A percentile compares a stretch with the other conserved stretches of the same genome.
These are phyloP conservation scores for Jimgerdemannia flammicorona DNA, from an alignment of 192 early-diverging fungal species.

Conservation along the genomic window DNA sequence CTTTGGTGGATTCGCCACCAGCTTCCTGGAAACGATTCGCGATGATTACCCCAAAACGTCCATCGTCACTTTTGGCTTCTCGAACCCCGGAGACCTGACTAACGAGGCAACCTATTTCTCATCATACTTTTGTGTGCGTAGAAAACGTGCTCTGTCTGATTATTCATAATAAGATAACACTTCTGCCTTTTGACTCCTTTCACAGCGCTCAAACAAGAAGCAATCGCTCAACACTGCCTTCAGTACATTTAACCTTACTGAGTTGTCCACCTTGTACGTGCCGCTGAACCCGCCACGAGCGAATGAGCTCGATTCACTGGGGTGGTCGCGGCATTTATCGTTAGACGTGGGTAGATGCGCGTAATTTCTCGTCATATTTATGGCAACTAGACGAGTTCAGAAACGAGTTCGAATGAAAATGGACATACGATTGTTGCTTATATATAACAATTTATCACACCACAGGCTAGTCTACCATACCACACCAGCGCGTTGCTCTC, in stretches of 20 bases:
- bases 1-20: conserved; percentile 65
- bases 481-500: conserved; percentile 54
- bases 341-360: conserved; percentile 28
- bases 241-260: conserved; percentile 29
- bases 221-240: conserved; percentile 35
- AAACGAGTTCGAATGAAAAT: no score
- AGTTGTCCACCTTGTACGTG: conserved; percentile 47
- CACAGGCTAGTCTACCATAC: conserved; percentile 33
- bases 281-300: conserved; percentile 37
- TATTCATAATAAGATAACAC: no score
- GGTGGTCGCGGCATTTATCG: conserved; percentile 28
- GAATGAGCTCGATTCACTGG: conserved; percentile 6
- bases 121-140: background rate
- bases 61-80: conserved; percentile 26
- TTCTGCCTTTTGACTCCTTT: background rate
- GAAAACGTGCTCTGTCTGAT: no score
- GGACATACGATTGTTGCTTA: no score
- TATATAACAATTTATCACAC: background rate
- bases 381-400: no score
- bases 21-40: conserved; percentile 52
- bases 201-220: conserved; percentile 29
- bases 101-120: background rate
- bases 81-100: background rate
- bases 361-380: background rate
- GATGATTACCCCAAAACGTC: conserved; percentile 70